Conservation (phyloP, 1,139 yeast genomes). For the Yamadazyma diddensiae region DNA sequence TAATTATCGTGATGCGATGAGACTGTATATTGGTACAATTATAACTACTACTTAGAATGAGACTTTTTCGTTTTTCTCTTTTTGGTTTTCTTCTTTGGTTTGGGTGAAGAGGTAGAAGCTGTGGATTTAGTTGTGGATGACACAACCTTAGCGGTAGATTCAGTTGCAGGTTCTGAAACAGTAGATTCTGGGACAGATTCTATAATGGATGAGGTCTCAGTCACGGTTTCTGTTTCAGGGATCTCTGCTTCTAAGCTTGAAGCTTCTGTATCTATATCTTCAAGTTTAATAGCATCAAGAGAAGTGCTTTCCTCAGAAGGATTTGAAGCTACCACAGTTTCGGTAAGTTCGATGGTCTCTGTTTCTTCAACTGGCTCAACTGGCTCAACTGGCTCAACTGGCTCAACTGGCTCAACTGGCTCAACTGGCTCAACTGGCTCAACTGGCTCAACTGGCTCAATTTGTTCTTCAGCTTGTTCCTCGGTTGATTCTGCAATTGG, state of each 20-base stretch:
- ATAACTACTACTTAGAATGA: not conserved
- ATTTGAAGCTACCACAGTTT: no score
- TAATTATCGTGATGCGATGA: not conserved
- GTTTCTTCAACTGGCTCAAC: not conserved
- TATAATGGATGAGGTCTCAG: no score
- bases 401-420: not conserved
- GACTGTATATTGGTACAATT: not conserved
- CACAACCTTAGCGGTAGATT: not conserved
- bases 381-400: not conserved
- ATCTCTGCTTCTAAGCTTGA: not conserved
- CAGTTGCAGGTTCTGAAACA: not conserved
- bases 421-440: not conserved
- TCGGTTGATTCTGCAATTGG: no score
- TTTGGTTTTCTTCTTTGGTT: slow-evolving; percentile 8
- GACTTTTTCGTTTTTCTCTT: slow-evolving; percentile 8
- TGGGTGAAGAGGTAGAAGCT: slow-evolving; percentile 1
- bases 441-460: no score
- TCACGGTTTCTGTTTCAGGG: not conserved
- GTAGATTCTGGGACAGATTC: not conserved
- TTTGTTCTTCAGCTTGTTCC: no score
- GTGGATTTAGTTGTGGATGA: not conserved
- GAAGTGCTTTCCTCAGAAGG: no score
- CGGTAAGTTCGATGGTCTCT: not conserved
- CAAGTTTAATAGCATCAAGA: not conserved
- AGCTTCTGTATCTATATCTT: not conserved